Conservation (phyloP, 371 early-diverging fungal genomes). For the Mortierella sp. region DNA sequence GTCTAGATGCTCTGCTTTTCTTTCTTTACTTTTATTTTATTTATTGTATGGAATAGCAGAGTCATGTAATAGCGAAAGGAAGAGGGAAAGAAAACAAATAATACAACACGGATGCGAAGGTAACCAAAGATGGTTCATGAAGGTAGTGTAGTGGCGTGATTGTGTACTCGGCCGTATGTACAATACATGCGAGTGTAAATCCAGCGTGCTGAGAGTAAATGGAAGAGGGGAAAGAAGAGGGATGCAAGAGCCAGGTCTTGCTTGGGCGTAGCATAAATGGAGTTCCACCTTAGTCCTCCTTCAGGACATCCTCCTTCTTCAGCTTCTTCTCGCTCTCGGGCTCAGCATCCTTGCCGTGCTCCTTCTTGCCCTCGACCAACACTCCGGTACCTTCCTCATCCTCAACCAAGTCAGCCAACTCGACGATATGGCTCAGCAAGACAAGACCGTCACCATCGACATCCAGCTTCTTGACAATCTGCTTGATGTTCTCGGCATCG, state of each 20-base stretch:
- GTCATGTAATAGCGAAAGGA: not conserved
- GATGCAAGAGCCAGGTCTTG: constrained; percentile 19
- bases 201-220: not conserved
- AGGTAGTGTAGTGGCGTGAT: not conserved
- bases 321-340: constrained; percentile 51
- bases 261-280: constrained; percentile 54
- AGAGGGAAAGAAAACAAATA: not conserved
- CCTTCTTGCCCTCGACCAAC: constrained; percentile 59
- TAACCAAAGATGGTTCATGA: not conserved
- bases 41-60: not conserved
- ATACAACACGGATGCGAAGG: not conserved
- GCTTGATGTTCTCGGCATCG: constrained; percentile 73
- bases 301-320: constrained; percentile 61
- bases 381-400: constrained; percentile 64
- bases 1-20: not conserved
- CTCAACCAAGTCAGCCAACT: constrained; percentile 58
- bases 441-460: constrained; percentile 69
- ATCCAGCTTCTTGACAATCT: constrained; percentile 77
- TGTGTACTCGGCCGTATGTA: not conserved
- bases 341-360: constrained; percentile 27
- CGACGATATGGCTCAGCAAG: constrained; percentile 61
- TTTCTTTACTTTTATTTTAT: not conserved
- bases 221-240: not conserved
- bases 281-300: constrained; percentile 44
- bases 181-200: not conserved